phyloP scores from a whole-genome alignment of 2,329 filamentous ascomycete species.

The Aspergillus melleus region DNA sequence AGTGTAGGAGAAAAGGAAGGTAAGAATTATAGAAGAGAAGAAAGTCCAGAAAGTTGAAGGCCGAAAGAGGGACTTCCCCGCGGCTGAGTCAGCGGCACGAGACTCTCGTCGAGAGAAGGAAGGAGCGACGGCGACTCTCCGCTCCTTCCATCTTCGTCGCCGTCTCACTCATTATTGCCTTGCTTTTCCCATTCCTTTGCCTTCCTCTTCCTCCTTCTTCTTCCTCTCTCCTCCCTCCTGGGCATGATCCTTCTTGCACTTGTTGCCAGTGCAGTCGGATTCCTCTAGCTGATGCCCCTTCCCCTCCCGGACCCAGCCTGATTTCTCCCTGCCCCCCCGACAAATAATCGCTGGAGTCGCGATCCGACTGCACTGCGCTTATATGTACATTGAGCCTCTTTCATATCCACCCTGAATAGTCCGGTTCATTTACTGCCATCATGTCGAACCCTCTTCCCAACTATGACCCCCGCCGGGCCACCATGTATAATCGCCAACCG shows the following conservation, averaged over 20 bases:
- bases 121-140: not conserved
- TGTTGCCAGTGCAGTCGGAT: conserved; percentile 43
- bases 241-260: conserved; percentile 48
- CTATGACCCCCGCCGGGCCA: conserved; percentile 53
- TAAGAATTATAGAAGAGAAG: not conserved
- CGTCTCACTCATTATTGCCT: not conserved
- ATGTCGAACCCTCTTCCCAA: conserved; percentile 49
- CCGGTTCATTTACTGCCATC: conserved; percentile 18
- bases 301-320: not conserved
- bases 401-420: not conserved
- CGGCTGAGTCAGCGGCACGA: not conserved
- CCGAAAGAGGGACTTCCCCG: not conserved
- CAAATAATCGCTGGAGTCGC: not conserved
- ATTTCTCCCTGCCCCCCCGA: not conserved
- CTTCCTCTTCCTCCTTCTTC: conserved; percentile 1
- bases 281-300: not conserved
- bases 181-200: not conserved
- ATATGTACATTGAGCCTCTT: not conserved
- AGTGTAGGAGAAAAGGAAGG: not conserved
- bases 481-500: conserved; percentile 49
- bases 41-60: not conserved
- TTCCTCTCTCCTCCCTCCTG: conserved; percentile 31
- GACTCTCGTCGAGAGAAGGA: not conserved
- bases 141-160: not conserved
- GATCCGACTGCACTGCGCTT: not conserved